These are phyloP conservation scores for Cladophialophora immunda DNA, from an alignment of 2,329 filamentous ascomycete genomes.

Conservation along the genomic window DNA sequence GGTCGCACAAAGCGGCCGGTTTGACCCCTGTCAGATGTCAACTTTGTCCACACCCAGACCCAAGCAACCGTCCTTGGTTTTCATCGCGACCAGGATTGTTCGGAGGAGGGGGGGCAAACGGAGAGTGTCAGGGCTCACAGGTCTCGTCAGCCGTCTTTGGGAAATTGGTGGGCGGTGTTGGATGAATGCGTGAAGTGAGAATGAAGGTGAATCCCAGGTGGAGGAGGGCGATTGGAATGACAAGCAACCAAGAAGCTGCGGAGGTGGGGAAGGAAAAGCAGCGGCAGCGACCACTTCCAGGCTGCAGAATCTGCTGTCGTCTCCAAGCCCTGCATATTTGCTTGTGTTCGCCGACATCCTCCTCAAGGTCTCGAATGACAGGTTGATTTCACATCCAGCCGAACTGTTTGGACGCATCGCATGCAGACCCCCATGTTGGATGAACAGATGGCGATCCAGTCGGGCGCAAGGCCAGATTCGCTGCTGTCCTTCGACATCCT, in stretches of 20 bases:
- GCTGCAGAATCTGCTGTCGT: background rate
- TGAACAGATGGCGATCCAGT: constrained; percentile 21
- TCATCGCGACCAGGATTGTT: background rate
- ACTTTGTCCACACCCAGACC: constrained; percentile 22
- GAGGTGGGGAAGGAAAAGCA: background rate
- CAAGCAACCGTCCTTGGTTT: background rate
- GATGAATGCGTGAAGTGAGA: background rate
- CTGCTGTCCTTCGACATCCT: constrained; percentile 11
- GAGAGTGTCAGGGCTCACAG: background rate
- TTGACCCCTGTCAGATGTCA: constrained; percentile 31
- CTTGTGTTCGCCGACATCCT: background rate
- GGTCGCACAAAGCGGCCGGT: constrained; percentile 32
- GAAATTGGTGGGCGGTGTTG: background rate
- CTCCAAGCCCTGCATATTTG: background rate
- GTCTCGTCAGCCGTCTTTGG: background rate
- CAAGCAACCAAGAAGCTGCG: background rate
- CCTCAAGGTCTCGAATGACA: background rate
- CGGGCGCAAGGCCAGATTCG: constrained; percentile 10
- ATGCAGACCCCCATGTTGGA: constrained; percentile 6
- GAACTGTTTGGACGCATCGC: background rate
- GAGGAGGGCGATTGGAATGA: too few species aligned
- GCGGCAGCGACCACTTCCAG: background rate
- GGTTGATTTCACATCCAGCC: background rate
- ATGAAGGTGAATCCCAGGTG: background rate
- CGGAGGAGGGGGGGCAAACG: background rate